Conservation (phyloP, 1,139 yeast genomes). For the Wickerhamiella infanticola region DNA sequence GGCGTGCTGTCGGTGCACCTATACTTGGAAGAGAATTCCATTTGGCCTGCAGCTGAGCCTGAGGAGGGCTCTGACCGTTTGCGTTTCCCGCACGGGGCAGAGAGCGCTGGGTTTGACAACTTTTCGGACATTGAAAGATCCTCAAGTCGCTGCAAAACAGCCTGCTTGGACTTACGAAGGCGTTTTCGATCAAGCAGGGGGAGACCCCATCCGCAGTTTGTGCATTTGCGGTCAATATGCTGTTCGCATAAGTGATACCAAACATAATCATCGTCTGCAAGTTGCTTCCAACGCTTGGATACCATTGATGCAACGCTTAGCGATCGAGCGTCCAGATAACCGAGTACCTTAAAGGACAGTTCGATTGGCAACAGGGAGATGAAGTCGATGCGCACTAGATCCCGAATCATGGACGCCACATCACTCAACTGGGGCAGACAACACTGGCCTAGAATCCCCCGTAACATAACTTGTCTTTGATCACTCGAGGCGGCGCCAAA, state of each 20-base stretch:
- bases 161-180: constrained; percentile 21
- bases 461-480: constrained; percentile 59
- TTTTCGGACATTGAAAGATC: constrained; percentile 2
- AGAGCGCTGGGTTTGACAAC: neutral
- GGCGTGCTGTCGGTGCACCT: neutral
- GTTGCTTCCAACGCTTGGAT: constrained; percentile 62
- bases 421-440: constrained; percentile 89
- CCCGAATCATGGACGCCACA: constrained; percentile 62
- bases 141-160: constrained; percentile 19
- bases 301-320: constrained; percentile 91
- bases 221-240: constrained; percentile 92
- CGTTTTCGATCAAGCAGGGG: constrained; percentile 50
- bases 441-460: constrained; percentile 76
- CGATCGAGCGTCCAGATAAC: constrained; percentile 82
- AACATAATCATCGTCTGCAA: constrained; percentile 92
- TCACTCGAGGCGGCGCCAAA: constrained; percentile 56
- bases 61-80: neutral
- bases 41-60: neutral
- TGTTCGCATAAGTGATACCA: constrained; percentile 99
- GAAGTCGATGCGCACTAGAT: constrained; percentile 75
- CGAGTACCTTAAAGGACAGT: constrained; percentile 64
- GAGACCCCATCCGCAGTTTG: constrained; percentile 97
- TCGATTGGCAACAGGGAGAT: constrained; percentile 75
- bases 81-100: neutral
- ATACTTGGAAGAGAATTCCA: neutral